These are phyloP conservation scores for Pholiota molesta DNA, from an alignment of 768 basidiomycete genomes.

Conservation along the genomic window DNA sequence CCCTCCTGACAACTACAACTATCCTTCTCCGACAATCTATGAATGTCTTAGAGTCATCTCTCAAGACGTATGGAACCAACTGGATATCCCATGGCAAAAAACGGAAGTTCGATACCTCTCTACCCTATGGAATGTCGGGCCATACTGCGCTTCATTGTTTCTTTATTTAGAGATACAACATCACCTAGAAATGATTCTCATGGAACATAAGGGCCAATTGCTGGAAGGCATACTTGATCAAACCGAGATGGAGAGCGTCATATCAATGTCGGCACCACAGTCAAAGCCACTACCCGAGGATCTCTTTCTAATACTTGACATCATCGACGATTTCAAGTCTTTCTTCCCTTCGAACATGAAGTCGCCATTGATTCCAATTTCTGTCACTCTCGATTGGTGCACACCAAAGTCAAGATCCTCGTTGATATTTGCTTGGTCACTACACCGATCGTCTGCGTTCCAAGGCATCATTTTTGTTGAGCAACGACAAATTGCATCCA, in stretches of 20 bases:
- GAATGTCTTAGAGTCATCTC: constrained; percentile 39
- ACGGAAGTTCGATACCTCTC: constrained; percentile 64
- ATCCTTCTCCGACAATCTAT: constrained; percentile 51
- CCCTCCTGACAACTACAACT: constrained; percentile 56
- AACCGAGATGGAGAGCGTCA: constrained; percentile 20
- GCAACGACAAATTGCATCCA: constrained; percentile 78
- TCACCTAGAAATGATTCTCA: constrained; percentile 44
- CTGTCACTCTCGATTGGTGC: constrained; percentile 62
- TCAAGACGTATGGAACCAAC: constrained; percentile 47
- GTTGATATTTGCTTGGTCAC: constrained; percentile 62
- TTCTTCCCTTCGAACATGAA: constrained; percentile 45
- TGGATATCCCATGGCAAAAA: constrained; percentile 61
- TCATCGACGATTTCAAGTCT: constrained; percentile 48
- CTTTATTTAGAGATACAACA: constrained; percentile 62
- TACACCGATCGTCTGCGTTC: constrained; percentile 50
- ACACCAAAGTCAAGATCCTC: constrained; percentile 73
- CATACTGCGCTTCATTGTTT: constrained; percentile 75
- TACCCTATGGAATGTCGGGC: constrained; percentile 67
- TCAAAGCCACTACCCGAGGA: constrained; percentile 37
- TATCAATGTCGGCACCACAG: constrained; percentile 15
- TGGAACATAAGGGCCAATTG: constrained; percentile 19
- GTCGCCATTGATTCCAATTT: constrained; percentile 37
- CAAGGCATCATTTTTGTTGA: constrained; percentile 89
- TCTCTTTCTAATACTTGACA: constrained; percentile 34
- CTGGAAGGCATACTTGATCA: constrained; percentile 14